These are phyloP conservation scores for Isoetes taiwanensis DNA, from an alignment of 75 land plant species.

Conservation along the genomic window DNA sequence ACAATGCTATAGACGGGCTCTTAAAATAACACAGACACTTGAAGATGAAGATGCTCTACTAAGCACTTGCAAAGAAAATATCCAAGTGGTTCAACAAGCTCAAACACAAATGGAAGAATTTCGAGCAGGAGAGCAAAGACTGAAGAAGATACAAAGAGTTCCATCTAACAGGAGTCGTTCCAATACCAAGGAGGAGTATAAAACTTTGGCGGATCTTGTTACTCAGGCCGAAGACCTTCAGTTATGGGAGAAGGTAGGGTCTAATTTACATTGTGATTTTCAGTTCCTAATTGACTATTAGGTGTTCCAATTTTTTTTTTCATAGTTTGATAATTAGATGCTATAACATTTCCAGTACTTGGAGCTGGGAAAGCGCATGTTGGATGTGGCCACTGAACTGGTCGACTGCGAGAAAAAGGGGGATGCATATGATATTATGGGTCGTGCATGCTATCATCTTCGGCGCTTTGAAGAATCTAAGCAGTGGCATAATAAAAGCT, in stretches of 20 bases:
- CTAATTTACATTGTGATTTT: too few species aligned
- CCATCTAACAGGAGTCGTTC: slow-evolving; percentile 25
- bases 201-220: slow-evolving; percentile 24
- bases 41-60: slow-evolving; percentile 80
- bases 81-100: slow-evolving; percentile 57
- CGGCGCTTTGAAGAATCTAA: slow-evolving; percentile 51
- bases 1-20: slow-evolving; percentile 53
- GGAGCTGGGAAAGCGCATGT: slow-evolving; percentile 55
- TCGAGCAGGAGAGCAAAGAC: slow-evolving; percentile 50
- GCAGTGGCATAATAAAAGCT: slow-evolving; percentile 77
- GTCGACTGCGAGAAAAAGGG: slow-evolving; percentile 76
- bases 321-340: background rate
- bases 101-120: slow-evolving; percentile 36
- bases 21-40: slow-evolving; percentile 47
- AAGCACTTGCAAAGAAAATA: slow-evolving; percentile 41
- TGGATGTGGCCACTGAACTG: slow-evolving; percentile 46
- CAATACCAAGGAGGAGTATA: slow-evolving; percentile 30
- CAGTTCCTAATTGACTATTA: too few species aligned
- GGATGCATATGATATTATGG: slow-evolving; percentile 64
- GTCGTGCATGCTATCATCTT: slow-evolving; percentile 74
- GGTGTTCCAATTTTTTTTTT: background rate
- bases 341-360: slow-evolving; percentile 31
- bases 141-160: slow-evolving; percentile 48
- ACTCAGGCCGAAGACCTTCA: slow-evolving; percentile 49
- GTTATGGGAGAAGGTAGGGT: slow-evolving; percentile 66